Evolutionary conservation across 306 rosid genomes (phyloP).

Genomic region (Citrullus colocynthis): DNA sequence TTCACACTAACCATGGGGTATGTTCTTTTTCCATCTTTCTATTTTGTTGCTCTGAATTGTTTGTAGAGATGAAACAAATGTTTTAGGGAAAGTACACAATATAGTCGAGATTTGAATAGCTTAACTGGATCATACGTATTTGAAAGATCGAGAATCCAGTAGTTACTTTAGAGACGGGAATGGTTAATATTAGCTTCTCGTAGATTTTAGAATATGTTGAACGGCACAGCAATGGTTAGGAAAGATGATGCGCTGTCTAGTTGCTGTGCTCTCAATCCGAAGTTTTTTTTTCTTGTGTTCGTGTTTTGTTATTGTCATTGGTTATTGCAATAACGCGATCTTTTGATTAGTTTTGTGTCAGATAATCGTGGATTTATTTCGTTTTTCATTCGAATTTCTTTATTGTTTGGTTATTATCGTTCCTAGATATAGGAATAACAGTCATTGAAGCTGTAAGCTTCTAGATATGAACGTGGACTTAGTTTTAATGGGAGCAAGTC

Average conservation of each 20-base stretch:
- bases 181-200: not conserved
- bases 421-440: not conserved
- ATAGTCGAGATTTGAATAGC: not conserved
- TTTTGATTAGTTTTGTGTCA: not conserved
- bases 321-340: not conserved
- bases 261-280: not conserved
- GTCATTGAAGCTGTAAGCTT: not conserved
- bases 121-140: not conserved
- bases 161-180: not conserved
- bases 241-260: not conserved
- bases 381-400: not conserved
- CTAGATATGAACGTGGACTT: not conserved
- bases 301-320: not conserved
- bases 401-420: not conserved
- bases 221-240: not conserved
- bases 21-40: not conserved
- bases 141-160: not conserved
- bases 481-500: not conserved
- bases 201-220: not conserved
- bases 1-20: conserved; percentile 36
- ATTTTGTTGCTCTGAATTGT: not conserved
- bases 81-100: not conserved
- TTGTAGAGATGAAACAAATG: not conserved
- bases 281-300: not conserved
- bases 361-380: not conserved